Evolutionary conservation across 2,329 filamentous ascomycete genomes (phyloP), one percentile per base, ranked within the genome.

Genomic region (Aspergillus hortae): DNA sequence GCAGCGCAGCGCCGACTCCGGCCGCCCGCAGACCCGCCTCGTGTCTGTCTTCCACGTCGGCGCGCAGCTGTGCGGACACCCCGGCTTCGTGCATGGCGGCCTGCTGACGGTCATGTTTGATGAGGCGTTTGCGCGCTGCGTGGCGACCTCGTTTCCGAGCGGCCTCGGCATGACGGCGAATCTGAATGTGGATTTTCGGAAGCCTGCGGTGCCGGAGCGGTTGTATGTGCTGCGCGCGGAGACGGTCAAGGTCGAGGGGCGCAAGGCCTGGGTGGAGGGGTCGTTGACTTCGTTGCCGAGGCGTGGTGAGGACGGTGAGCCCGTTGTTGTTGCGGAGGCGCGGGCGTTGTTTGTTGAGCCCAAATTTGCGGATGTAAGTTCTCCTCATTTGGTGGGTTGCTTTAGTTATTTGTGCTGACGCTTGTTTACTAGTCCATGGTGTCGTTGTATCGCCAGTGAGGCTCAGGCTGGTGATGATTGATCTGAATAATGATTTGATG

Each of bases 181-280:
- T 52, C 47, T 72, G 44, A 70, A 66, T 52, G 63, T 72, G 30
- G 63, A 68, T 62, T 71, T 65, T 46, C 60, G 66, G 43, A 67
- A 66, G 49, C 69, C 69, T 0, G 66, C 66, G 4, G 49, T 62
- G 17, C 65, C 66, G 27, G 65, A 66, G 30, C 57, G 64, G 12
- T 35, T 70, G 49, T 69, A 68, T 60, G 61, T 71, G 25, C 46
- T 72, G 49, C 55, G 58, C 11, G 67, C 68, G 2, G 56, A 65
- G 57, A 69, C 66, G 38, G 62, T 61, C 1, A 61, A 61, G 53
- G 66, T 70, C 6, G 67, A 71, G 46, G 68, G 69, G 6, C 48
- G 69, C 32, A 72, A 72, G 59, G 68, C 67, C 36, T 71, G 68
- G 68, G 69, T 71, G 43, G 61, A 70, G 51, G 68, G 68, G 1